phyloP scores from a whole-genome alignment of 306 rosid species.

The Herpetospermum pedunculosum region DNA sequence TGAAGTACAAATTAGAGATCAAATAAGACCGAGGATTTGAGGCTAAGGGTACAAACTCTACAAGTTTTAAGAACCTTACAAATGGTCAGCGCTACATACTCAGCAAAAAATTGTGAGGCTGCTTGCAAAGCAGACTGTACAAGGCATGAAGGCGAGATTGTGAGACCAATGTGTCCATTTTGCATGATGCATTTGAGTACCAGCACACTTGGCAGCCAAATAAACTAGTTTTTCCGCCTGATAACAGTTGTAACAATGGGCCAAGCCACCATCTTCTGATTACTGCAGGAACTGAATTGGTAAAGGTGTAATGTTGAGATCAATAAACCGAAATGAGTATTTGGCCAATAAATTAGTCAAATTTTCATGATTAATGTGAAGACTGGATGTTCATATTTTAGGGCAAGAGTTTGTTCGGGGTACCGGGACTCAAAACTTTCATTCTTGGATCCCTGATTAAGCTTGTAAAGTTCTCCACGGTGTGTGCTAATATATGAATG shows the following conservation, averaged over 20 bases:
- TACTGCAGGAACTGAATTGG: neutral
- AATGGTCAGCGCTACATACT: neutral
- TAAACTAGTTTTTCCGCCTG: neutral
- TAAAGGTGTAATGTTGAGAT: neutral
- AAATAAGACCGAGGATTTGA: neutral
- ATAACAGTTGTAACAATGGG: neutral
- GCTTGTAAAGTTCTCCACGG: neutral
- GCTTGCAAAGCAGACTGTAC: neutral
- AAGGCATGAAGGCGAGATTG: neutral
- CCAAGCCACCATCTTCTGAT: neutral
- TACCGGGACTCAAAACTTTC: neutral
- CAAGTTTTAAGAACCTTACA: neutral
- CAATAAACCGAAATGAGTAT: neutral
- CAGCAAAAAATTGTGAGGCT: neutral
- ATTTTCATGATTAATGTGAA: neutral
- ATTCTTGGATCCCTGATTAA: neutral
- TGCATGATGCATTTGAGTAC: neutral
- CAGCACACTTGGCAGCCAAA: neutral
- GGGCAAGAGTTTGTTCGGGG: neutral
- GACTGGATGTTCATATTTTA: neutral
- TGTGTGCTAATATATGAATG: neutral
- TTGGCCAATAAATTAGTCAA: neutral
- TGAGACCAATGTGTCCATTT: neutral
- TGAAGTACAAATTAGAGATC: neutral
- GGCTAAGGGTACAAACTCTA: neutral